Conservation (phyloP, 768 basidiomycete genomes). For the Tulasnella sp. region DNA sequence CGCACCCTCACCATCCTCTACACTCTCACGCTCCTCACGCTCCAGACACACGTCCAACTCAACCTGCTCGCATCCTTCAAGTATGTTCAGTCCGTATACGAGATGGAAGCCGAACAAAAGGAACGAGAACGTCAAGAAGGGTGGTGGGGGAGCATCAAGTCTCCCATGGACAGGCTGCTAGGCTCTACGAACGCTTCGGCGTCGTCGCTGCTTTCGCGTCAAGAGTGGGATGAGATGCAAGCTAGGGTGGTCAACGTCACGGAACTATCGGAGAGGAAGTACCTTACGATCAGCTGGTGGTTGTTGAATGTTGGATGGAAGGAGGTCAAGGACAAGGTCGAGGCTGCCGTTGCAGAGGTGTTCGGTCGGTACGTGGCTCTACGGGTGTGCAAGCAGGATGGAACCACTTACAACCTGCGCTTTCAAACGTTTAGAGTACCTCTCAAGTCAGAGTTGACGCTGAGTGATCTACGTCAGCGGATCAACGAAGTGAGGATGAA, state of each 20-base stretch:
- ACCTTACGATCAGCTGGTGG: slow-evolving; percentile 90
- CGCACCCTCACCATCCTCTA: slow-evolving; percentile 83
- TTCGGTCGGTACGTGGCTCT: slow-evolving; percentile 65
- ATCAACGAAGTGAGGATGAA: slow-evolving; percentile 68
- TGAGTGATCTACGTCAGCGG: slow-evolving; percentile 62
- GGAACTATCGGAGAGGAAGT: slow-evolving; percentile 73
- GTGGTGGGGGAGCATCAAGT: slow-evolving; percentile 5
- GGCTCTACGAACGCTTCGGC: not conserved
- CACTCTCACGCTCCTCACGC: slow-evolving; percentile 73
- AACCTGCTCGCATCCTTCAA: slow-evolving; percentile 76
- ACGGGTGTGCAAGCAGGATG: not conserved
- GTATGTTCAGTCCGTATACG: slow-evolving; percentile 66
- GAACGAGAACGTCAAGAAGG: not conserved
- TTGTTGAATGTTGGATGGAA: slow-evolving; percentile 89
- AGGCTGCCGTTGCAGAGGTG: slow-evolving; percentile 71
- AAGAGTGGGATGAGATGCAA: slow-evolving; percentile 42
- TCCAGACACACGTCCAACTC: slow-evolving; percentile 85
- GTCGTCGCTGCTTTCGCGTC: not conserved
- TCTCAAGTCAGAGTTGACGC: slow-evolving; percentile 68
- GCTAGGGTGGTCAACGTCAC: slow-evolving; percentile 34
- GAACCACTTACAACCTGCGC: not conserved
- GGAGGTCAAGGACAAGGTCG: slow-evolving; percentile 67
- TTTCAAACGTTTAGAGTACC: slow-evolving; percentile 55
- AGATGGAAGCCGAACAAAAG: slow-evolving; percentile 44
- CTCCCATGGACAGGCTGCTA: slow-evolving; percentile 13